Evolutionary conservation across 495 filamentous ascomycete genomes (phyloP), one percentile per base, ranked within the genome.

Genomic region (Aspergillus ellipticus): DNA sequence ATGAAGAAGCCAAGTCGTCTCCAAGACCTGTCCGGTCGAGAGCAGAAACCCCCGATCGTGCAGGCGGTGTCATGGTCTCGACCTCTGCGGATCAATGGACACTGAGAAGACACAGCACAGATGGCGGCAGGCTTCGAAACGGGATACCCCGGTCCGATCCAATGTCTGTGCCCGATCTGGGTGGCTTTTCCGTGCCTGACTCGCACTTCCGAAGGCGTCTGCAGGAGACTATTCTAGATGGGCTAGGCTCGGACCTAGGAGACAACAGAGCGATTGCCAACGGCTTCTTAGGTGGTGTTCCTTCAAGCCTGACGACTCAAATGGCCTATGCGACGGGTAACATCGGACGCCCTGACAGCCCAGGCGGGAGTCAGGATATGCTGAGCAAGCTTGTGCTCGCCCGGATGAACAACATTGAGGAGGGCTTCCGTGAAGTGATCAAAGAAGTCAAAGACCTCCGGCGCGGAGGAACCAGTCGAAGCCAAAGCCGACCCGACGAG

Each of bases 361-460:
- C 67, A 1, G 64, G 66, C 26, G 74, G 77, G 20, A 82, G 82
- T 9, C 84, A 89, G 59, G 83, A 86, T 58, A 80, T 85, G 67
- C 86, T 96, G 70, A 85, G 85, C 58, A 82, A 88, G 47, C 73
- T 96, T n/a, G 87, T 96, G 69, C 75, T 96, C n/a, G 89, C 90
- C 6, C 79, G 90, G 50, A 96, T 97, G 87, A 92, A 91, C 59
- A 88, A 87, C 28, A 81, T 97, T 7, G 92, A 97, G 68, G 89
- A 92, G 67, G 80, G 80, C 11, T 88, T 97, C 64, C 82, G 85
- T 1, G 89, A 95, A 53, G 83, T 96, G 21, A 79, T 94, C 52
- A 88, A 85, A 53, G 92, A 96, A 72, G 86, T 95, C 58, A 87
- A 88, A 62, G 86, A 85, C 43, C 65, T 78, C n/a, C 69, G 70